Evolutionary conservation across 2,329 filamentous ascomycete species (phyloP).

Genomic region (Ustulina deusta): DNA sequence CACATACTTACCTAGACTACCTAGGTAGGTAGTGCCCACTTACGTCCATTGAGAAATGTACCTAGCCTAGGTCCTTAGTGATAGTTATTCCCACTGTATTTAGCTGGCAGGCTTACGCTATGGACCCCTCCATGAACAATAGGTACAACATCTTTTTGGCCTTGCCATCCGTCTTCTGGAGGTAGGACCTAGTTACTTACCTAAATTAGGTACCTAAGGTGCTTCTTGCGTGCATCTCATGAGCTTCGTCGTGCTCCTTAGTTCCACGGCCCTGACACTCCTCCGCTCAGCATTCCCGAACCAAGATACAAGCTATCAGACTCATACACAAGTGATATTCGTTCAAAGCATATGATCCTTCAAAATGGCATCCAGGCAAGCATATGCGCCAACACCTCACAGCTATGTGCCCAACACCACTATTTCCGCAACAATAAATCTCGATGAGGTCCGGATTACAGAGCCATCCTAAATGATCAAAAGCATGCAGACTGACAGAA

Average conservation of each 20-base stretch:
- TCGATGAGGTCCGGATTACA: conserved; percentile 78
- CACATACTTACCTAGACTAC: conserved; percentile 6
- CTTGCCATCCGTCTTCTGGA: no score
- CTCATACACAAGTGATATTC: background rate
- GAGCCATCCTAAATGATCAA: background rate
- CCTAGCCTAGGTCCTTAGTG: background rate
- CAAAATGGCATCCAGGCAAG: conserved; percentile 69
- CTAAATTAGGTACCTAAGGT: background rate
- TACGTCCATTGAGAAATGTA: no score
- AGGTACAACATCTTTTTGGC: no score
- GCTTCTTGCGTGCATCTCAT: background rate
- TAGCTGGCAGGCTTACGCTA: no score
- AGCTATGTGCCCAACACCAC: conserved; percentile 90
- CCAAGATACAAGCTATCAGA: background rate
- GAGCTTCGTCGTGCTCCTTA: background rate
- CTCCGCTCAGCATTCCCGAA: background rate
- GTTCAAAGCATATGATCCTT: background rate
- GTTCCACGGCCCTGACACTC: background rate
- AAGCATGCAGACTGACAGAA: conserved; percentile 22
- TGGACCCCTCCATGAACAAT: no score
- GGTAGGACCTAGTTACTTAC: background rate
- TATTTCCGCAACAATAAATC: conserved; percentile 88
- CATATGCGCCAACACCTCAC: conserved; percentile 90
- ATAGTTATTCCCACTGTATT: no score
- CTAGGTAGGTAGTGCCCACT: no score